Evolutionary conservation across 2,329 filamentous ascomycete species (phyloP), one percentile per base, ranked within the genome.

Genomic region (Fonsecaea monophora): DNA sequence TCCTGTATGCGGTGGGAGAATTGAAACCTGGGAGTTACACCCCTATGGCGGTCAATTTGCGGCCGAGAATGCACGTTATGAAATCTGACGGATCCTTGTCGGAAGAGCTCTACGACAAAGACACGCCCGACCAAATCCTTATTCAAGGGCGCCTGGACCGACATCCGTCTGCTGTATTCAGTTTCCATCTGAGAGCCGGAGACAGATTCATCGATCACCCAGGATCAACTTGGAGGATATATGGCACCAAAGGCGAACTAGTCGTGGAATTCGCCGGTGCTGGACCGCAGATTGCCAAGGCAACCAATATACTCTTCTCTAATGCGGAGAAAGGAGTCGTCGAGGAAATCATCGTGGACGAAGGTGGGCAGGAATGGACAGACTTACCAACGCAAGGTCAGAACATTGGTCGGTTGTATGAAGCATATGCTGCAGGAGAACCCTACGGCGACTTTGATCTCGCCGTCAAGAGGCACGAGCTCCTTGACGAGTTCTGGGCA

Each of bases 401-500:
- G 60, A 84, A 82, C 69, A 82, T 89, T 34, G 87, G 81, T 0
- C 80, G 79, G 21, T 71, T 87, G 0, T 89, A 89, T 75, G 87
- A 90, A 71, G 80, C 78, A 0, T 87, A 82, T 76, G 83, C 84
- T 4, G n/a, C 68, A 74, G 30, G 68, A 78, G 15, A 72, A 79
- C n/a, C 71, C 79, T 77, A 78, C 68, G 83, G 79, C 55, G 74
- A 79, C 18, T 82, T 82, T 73, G 78, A 78, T 48, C 75, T 80
- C 62, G 84, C 83, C 0, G 70, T 83, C 3, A 73, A 73, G 69
- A 77, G 84, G n/a, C 83, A 85, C 73, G 75, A 79, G 72, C 78
- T 85, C 75, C 66, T 86, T 34, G 80, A 83, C 60, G 73, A 72
- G 68, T 73, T 73, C 55, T 73, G 70, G 70, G 70, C 61, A 13